Conservation (phyloP, 371 early-diverging fungal species). For the Mortierella sp. region DNA sequence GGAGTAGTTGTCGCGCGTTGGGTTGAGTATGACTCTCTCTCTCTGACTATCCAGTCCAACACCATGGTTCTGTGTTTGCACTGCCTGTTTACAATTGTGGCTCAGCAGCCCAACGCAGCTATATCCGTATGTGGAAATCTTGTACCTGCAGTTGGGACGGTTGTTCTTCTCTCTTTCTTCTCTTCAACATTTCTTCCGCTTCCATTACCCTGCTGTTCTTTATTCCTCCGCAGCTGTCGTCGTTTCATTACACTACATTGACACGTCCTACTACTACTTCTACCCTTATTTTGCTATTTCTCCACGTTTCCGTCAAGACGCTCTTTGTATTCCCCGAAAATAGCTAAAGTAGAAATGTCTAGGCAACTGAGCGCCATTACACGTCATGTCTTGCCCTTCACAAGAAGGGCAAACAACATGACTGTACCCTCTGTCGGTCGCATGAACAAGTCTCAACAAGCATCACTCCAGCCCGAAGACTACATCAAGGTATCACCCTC, state of each 20-base stretch:
- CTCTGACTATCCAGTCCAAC: too few relatives aligned
- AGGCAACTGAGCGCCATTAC: constrained; percentile 45
- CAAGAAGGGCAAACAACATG: constrained; percentile 39
- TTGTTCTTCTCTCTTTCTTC: neutral
- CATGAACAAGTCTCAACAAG: constrained; percentile 57
- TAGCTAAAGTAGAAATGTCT: constrained; percentile 29
- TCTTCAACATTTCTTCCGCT: constrained; percentile 7
- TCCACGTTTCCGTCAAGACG: neutral
- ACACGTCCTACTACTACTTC: neutral
- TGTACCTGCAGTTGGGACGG: neutral
- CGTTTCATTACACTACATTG: neutral
- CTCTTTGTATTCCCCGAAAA: neutral
- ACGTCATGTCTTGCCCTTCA: constrained; percentile 54
- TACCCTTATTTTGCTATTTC: neutral
- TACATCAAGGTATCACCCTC: constrained; percentile 28
- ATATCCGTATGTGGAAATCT: neutral
- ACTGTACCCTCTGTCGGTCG: constrained; percentile 41
- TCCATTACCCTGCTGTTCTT: neutral
- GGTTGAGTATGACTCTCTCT: too few relatives aligned
- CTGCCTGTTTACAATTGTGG: constrained; percentile 33
- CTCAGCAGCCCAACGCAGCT: constrained; percentile 4
- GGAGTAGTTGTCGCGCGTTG: neutral
- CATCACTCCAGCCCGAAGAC: constrained; percentile 41
- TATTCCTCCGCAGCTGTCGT: neutral
- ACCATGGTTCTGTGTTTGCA: neutral